phyloP scores from a whole-genome alignment of 2,329 filamentous ascomycete genomes.

The Diaporthe destruens region DNA sequence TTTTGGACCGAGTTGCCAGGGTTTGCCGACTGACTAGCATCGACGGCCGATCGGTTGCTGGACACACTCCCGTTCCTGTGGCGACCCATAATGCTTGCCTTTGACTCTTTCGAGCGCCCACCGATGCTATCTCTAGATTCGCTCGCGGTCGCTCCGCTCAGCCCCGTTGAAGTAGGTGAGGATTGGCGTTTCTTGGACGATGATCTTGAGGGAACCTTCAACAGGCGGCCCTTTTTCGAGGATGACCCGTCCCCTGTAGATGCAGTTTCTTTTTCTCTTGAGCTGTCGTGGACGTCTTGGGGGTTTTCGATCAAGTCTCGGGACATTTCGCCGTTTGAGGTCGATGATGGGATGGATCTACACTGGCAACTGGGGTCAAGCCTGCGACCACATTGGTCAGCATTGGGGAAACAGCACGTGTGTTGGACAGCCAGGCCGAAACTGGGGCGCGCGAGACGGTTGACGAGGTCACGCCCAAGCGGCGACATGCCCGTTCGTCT shows the following conservation, averaged over 20 bases:
- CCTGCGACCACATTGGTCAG: slow-evolving; percentile 40
- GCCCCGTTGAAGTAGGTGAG: slow-evolving; percentile 69
- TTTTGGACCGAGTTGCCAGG: slow-evolving; percentile 64
- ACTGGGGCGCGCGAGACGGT: background rate
- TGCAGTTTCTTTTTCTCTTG: slow-evolving; percentile 58
- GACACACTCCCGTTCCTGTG: slow-evolving; percentile 76
- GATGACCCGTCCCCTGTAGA: slow-evolving; percentile 57
- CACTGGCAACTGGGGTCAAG: slow-evolving; percentile 36
- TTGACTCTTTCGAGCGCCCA: slow-evolving; percentile 74
- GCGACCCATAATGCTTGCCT: slow-evolving; percentile 72
- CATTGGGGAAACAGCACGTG: slow-evolving; percentile 20
- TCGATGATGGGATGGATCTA: slow-evolving; percentile 39
- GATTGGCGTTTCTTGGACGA: slow-evolving; percentile 72
- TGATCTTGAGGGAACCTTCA: slow-evolving; percentile 72
- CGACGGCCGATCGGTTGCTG: slow-evolving; percentile 71
- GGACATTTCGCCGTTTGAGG: slow-evolving; percentile 47
- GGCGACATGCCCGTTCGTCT: background rate
- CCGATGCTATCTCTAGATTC: slow-evolving; percentile 73
- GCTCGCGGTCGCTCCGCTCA: slow-evolving; percentile 71
- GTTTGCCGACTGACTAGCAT: slow-evolving; percentile 64
- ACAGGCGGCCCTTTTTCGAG: slow-evolving; percentile 64
- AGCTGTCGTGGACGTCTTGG: slow-evolving; percentile 53
- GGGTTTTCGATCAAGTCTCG: slow-evolving; percentile 52
- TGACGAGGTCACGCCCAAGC: background rate
- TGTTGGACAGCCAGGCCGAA: background rate